Conservation (phyloP, 371 early-diverging fungal species). For the Mucor mucedo region DNA sequence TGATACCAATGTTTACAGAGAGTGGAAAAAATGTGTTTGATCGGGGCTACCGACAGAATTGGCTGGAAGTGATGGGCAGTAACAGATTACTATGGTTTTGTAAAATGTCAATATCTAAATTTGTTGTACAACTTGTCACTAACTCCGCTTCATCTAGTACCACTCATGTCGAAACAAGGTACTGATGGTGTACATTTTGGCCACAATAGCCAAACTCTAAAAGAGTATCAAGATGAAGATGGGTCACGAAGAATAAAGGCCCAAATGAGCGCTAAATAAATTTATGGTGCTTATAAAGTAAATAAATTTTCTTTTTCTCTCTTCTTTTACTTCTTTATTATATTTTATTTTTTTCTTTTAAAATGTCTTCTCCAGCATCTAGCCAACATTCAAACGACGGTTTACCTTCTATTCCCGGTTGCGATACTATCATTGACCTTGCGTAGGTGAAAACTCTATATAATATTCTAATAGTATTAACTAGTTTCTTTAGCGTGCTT, state of each 20-base stretch:
- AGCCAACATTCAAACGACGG: constrained; percentile 4
- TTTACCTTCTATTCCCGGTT: constrained; percentile 27
- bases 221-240: constrained; percentile 26
- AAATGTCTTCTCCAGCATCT: constrained; percentile 8
- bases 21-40: constrained; percentile 45
- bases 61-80: constrained; percentile 43
- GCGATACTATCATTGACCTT: constrained; percentile 30
- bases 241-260: constrained; percentile 1
- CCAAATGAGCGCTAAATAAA: neutral
- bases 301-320: neutral
- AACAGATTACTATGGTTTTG: constrained; percentile 37
- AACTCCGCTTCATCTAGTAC: constrained; percentile 15
- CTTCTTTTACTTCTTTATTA: constrained; percentile 2
- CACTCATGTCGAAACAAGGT: constrained; percentile 9
- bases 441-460: constrained; percentile 12
- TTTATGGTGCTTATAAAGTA: neutral
- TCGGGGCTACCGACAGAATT: constrained; percentile 37
- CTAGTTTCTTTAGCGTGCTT: constrained; percentile 15
- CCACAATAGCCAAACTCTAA: constrained; percentile 9
- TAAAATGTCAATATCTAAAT: constrained; percentile 12
- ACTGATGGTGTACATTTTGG: constrained; percentile 27
- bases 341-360: constrained; percentile 6
- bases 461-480: neutral
- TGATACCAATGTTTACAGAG: constrained; percentile 32
- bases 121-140: neutral